These are phyloP conservation scores for Alternaria conjuncta DNA, from an alignment of 2,329 filamentous ascomycete genomes.

Conservation along the genomic window DNA sequence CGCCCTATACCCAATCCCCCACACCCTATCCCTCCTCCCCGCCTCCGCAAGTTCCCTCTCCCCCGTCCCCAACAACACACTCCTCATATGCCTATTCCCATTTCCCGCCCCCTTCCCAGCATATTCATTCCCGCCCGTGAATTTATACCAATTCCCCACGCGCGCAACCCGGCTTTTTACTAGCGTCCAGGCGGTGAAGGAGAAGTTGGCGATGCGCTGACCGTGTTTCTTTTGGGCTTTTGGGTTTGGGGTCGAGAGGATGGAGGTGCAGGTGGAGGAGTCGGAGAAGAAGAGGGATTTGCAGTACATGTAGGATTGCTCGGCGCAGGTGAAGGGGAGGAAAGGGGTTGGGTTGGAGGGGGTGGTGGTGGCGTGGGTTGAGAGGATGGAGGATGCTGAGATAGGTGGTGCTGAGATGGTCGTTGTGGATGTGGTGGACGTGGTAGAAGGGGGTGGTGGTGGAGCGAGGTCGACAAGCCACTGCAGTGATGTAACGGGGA, in stretches of 20 bases:
- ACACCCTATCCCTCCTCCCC: conserved; percentile 15
- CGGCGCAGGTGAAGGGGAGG: conserved; percentile 18
- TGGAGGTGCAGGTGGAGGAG: conserved; percentile 32
- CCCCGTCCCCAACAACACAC: conserved; percentile 28
- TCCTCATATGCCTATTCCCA: conserved; percentile 43
- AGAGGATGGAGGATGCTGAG: not conserved
- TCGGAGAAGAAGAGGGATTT: conserved; percentile 28
- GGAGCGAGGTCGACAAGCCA: conserved; percentile 9
- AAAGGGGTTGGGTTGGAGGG: not conserved
- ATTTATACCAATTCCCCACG: not conserved
- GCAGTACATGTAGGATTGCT: conserved; percentile 25
- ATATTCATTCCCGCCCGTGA: not conserved
- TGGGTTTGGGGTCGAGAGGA: not conserved
- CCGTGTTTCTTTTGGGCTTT: not conserved
- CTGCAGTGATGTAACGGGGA: conserved; percentile 29
- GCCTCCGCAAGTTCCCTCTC: conserved; percentile 52
- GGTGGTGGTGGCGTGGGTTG: not conserved
- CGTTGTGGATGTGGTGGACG: not conserved
- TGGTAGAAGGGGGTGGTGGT: not conserved
- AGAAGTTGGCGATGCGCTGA: not conserved
- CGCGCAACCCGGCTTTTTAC: not conserved
- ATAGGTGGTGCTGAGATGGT: not conserved
- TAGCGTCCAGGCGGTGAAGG: not conserved
- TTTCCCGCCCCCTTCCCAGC: not conserved
- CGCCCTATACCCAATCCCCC: conserved; percentile 19